Base-by-base conservation (phyloP, 78 protist species). In the Guillardia theta region DNA sequence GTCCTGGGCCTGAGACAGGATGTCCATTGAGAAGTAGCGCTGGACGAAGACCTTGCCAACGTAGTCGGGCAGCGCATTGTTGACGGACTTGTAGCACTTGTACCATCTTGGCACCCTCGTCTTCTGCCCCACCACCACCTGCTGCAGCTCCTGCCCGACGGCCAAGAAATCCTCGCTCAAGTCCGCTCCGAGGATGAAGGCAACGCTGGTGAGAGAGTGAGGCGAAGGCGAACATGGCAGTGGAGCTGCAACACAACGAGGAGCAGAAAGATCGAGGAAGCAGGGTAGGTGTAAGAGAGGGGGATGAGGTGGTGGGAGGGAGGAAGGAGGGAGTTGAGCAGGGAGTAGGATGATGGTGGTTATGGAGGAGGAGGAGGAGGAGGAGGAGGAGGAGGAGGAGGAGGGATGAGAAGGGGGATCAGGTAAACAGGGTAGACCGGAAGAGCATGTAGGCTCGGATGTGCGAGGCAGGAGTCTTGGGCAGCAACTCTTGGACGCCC, bases 111-210 rank as follows among this genome's bases (percentile, higher is more conserved):
- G 83, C 33, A 70, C 83, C 9, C 78, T 12, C 30, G 58, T 50
- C 58, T 50, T 50, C 58, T 50, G 58, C 15, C 58, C 58, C 58
- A 50, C 58, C 30, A 50, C 58, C 30, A 15, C 58, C 58, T 19
- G 10, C 78, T 64, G 78, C 78, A 64, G 78, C 78, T 64, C 78
- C 78, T 64, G 78, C 36, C 78, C 78, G 36, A 64, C 78, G 22
- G 21, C 78, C 78, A 64, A 33, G 78, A 64, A 24, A 43, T 9
- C 45, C 83, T 70, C 41, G 83, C 83, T 33, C n/a, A 78, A 4
- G 90, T 78, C 90, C 15, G 90, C 90, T 3, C 90, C 90, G 18
- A 78, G 90, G 50, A 78, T 43, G 90, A 78, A 78, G 45, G 48
- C 88, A 22, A 77, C 37, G 37, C 43, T 41, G 19, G 30, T 30